A percentile compares a stretch with the other conserved stretches of the same genome.
Evolutionary conservation across 345 rosid genomes (phyloP).

Genomic region (Triadica sebifera): DNA sequence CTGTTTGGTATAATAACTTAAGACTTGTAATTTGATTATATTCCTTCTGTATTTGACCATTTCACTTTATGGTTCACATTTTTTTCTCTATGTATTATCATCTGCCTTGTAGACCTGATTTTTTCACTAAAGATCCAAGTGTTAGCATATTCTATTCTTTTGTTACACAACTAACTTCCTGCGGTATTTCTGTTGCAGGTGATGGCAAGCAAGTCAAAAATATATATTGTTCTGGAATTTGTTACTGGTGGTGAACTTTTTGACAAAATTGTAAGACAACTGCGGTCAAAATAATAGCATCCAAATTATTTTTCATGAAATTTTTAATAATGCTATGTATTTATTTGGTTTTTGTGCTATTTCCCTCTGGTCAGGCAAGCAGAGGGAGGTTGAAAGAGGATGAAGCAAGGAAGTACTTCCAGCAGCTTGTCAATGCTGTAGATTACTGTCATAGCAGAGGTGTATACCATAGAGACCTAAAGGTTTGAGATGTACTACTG

Average conservation of each 20-base stretch:
- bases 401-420: constrained; percentile 90
- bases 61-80: background rate
- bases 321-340: background rate
- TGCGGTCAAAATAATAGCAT: background rate
- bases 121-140: background rate
- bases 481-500: constrained; percentile 45
- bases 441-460: constrained; percentile 98
- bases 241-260: constrained; percentile 98
- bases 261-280: constrained; percentile 79
- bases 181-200: constrained; percentile 51
- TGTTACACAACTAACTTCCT: constrained; percentile 8
- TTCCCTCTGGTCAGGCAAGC: constrained; percentile 52
- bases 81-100: background rate
- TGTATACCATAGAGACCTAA: constrained; percentile 89
- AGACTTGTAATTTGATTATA: background rate
- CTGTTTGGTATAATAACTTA: background rate
- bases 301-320: background rate
- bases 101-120: constrained; percentile 2
- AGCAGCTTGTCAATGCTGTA: constrained; percentile 94
- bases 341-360: constrained; percentile 9
- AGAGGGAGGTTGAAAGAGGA: constrained; percentile 94
- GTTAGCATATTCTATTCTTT: constrained; percentile 1
- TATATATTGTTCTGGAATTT: constrained; percentile 87
- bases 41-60: background rate
- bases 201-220: constrained; percentile 97